Base-by-base conservation (phyloP, 371 early-diverging fungal species). In the Coemansia sp. region DNA sequence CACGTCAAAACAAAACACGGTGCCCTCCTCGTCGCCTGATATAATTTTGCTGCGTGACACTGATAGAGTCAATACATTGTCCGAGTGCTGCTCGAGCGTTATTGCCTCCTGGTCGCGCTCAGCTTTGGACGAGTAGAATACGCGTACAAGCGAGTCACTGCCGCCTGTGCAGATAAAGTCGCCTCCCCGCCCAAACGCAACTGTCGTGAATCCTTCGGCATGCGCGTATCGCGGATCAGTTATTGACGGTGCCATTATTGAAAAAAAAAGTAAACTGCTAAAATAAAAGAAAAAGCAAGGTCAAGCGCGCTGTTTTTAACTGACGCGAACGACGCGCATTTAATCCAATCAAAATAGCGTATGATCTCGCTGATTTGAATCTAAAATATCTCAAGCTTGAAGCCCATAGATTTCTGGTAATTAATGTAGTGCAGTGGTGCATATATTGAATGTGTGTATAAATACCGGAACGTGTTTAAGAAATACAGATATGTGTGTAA, bases 201-300 rank as follows among this genome's bases (percentile, higher is more conserved):
- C 40, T 9, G 77, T 53, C 21, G 79, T 79, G 64, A 79, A 79
- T 4, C 79, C 79, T 44, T 79, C 80, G 3, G 80, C 62, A 42
- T 79, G 80, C 9, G 80, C 74, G 52, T 54, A 79, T 11, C 79
- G 69, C 33, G 75, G 64, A 18, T 26, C 50, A 9, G 71, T 71
- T 2, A 75, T 52, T 8, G 48, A 20, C 5, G 51, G 50, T 18
- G 52, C 11, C 67, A 75, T 40, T 21, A 28, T 47, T 53, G 11
- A 21, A 21, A 21, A 68, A 52, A 25, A 40, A 6, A 40, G 33
- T 33, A 8, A 1, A 33, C 7, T 33, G 8, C 33, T 33, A 8
- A 33, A 33, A 33, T 33, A 33, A 44, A 64, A 44, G n/a, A 50
- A 50, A 20, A 21, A 2, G 14, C 11, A 50, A 20, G 50, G 8